These are phyloP conservation scores for Sporothrix pallida DNA, from an alignment of 2,329 filamentous ascomycete genomes.

Conservation along the genomic window DNA sequence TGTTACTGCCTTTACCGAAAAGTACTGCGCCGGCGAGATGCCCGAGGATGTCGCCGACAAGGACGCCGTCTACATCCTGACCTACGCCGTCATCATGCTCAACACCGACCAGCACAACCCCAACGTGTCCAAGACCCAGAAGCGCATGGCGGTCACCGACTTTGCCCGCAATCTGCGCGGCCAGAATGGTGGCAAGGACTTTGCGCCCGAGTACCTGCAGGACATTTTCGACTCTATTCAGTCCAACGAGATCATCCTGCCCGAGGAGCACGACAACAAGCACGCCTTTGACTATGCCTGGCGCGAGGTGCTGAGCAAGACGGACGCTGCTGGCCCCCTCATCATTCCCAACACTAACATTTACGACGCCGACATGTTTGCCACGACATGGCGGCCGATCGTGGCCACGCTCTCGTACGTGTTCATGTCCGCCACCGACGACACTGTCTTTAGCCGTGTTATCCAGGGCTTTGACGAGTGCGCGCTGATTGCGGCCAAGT, in stretches of 20 bases:
- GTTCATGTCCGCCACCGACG: slow-evolving; percentile 98
- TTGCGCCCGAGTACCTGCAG: slow-evolving; percentile 80
- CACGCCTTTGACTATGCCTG: slow-evolving; percentile 97
- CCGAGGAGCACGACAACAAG: slow-evolving; percentile 95
- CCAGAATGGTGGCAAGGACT: slow-evolving; percentile 85
- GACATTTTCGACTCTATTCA: slow-evolving; percentile 91
- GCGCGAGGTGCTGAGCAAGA: slow-evolving; percentile 90
- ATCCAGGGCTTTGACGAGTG: slow-evolving; percentile 97
- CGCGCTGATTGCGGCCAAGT: slow-evolving; percentile 86
- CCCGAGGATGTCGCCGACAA: slow-evolving; percentile 80
- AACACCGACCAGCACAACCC: slow-evolving; percentile 98
- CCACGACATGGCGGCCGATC: slow-evolving; percentile 92
- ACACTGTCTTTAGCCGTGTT: slow-evolving; percentile 90
- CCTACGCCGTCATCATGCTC: slow-evolving; percentile 95
- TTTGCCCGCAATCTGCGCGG: slow-evolving; percentile 91
- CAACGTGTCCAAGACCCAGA: slow-evolving; percentile 72
- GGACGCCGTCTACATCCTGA: slow-evolving; percentile 87
- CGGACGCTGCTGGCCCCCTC: slow-evolving; percentile 74
- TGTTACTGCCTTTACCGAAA: slow-evolving; percentile 82
- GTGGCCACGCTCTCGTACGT: slow-evolving; percentile 95
- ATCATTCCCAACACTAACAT: slow-evolving; percentile 87
- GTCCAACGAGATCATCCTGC: slow-evolving; percentile 91
- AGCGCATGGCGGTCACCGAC: slow-evolving; percentile 82
- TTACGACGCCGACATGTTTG: slow-evolving; percentile 97
- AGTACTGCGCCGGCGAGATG: slow-evolving; percentile 74